phyloP scores from a whole-genome alignment of 108 stramenopile genomes.

The Skeletonema costatum region DNA sequence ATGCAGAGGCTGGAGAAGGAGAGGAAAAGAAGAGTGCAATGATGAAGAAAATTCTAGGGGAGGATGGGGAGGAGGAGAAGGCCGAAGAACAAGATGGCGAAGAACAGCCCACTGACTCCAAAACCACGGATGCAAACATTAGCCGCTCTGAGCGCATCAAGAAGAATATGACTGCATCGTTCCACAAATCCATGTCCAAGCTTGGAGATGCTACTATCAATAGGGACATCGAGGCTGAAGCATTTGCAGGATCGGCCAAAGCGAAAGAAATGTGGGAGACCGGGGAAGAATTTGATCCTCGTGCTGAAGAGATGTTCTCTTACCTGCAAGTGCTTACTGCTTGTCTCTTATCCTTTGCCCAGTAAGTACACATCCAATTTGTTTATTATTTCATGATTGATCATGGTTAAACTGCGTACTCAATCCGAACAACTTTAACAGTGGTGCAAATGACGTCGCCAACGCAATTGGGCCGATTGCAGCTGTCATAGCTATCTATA shows the following conservation, averaged over 20 bases:
- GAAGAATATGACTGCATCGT: background rate
- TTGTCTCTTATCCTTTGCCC: slow-evolving; percentile 64
- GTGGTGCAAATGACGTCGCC: slow-evolving; percentile 76
- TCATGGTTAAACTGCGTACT: too few species aligned
- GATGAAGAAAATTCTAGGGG: slow-evolving; percentile 5
- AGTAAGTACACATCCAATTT: slow-evolving; percentile 9
- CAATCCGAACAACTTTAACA: too few species aligned
- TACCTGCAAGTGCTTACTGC: slow-evolving; percentile 81
- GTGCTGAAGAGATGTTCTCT: slow-evolving; percentile 58
- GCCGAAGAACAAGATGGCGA: background rate
- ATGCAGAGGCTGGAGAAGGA: background rate
- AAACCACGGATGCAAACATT: background rate
- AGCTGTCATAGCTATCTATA: slow-evolving; percentile 50
- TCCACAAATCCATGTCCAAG: background rate
- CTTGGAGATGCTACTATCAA: slow-evolving; percentile 19
- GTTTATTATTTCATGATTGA: too few species aligned
- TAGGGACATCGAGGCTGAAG: slow-evolving; percentile 23
- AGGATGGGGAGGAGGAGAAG: slow-evolving; percentile 2
- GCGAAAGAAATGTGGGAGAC: slow-evolving; percentile 63
- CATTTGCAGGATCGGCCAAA: slow-evolving; percentile 23
- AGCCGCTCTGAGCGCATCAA: background rate
- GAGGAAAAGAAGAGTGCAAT: background rate
- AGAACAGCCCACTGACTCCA: background rate
- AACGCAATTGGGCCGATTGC: slow-evolving; percentile 70
- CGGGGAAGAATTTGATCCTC: slow-evolving; percentile 47